Evolutionary conservation across 192 early-diverging fungal species (phyloP).

Genomic region (Coemansia asiatica): DNA sequence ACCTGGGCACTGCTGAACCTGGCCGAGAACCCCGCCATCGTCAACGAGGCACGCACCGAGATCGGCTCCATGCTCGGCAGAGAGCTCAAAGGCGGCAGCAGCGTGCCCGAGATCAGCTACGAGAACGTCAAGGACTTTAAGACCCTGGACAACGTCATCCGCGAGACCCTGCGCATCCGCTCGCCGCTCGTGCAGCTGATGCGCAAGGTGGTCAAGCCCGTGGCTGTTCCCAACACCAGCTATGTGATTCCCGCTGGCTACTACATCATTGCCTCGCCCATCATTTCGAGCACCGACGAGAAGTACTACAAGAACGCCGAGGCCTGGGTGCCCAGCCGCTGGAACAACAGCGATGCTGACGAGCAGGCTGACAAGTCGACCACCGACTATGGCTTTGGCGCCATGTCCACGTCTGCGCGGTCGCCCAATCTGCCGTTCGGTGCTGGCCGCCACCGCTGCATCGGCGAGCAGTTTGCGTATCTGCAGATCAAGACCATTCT

Average conservation of each 20-base stretch:
- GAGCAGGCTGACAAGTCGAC: conserved; percentile 57
- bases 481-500: conserved; percentile 95
- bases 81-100: conserved; percentile 49
- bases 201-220: conserved; percentile 81
- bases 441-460: conserved; percentile 97
- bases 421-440: conserved; percentile 94
- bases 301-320: conserved; percentile 77
- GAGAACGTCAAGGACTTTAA: conserved; percentile 76
- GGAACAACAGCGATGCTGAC: conserved; percentile 61
- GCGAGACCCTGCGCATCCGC: conserved; percentile 91
- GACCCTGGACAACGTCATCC: conserved; percentile 78
- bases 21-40: conserved; percentile 71
- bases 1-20: conserved; percentile 90
- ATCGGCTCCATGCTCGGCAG: conserved; percentile 63
- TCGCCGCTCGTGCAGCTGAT: conserved; percentile 92
- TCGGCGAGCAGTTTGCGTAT: conserved; percentile 96
- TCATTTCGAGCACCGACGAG: conserved; percentile 78
- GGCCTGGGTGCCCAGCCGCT: conserved; percentile 80
- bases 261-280: conserved; percentile 81
- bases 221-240: conserved; percentile 70
- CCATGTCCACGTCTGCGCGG: conserved; percentile 64
- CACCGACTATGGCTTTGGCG: conserved; percentile 78
- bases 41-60: conserved; percentile 73
- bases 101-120: conserved; percentile 57
- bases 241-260: conserved; percentile 88